Evolutionary conservation across 805 yeast genomes (phyloP).

Genomic region (Myxozyma vanderwaltii): DNA sequence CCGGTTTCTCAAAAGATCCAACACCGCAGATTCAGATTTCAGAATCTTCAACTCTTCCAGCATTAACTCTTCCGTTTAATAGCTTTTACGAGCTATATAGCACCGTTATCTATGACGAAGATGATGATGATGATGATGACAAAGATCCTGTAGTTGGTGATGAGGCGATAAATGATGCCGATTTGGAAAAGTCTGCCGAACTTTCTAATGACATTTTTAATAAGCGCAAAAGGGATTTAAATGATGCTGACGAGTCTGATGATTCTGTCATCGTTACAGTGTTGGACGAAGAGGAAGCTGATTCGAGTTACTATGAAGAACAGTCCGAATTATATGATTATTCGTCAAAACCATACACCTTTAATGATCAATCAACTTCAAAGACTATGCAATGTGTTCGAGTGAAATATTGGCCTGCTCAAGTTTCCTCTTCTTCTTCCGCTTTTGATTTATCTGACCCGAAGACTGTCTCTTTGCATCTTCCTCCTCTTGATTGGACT

Average conservation of each 20-base stretch:
- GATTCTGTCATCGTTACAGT: background rate
- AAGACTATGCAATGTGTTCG: background rate
- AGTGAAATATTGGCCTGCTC: background rate
- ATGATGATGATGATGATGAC: background rate
- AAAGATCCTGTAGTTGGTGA: background rate
- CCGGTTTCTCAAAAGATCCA: background rate
- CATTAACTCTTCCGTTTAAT: background rate
- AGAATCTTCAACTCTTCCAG: background rate
- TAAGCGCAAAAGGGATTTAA: background rate
- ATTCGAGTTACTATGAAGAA: background rate
- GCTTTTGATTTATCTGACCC: background rate
- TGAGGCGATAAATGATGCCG: no score
- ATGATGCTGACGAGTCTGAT: background rate
- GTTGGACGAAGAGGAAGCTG: background rate
- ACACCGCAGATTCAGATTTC: background rate
- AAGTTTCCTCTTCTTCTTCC: background rate
- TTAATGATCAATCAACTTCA: background rate
- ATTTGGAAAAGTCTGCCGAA: no score
- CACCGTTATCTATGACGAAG: background rate
- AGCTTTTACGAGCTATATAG: no score
- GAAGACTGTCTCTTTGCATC: background rate
- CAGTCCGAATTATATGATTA: background rate
- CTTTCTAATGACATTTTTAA: no score
- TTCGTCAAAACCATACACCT: no score
- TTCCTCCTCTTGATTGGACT: slow-evolving; percentile 3